phyloP scores from a whole-genome alignment of 768 basidiomycete species.

The Lyophyllum decastes region DNA sequence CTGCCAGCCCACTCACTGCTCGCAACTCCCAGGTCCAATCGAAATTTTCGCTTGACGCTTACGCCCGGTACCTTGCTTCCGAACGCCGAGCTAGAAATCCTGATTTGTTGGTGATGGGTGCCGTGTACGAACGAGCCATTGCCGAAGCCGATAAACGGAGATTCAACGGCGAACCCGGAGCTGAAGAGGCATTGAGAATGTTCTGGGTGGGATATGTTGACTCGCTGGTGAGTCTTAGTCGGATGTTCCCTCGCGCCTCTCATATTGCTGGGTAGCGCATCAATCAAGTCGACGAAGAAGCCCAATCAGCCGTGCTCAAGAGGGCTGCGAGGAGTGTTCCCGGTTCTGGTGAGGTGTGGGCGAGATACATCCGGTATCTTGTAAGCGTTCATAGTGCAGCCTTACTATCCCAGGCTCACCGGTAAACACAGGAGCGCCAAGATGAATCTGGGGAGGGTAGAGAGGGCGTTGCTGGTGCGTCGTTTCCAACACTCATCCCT shows the following conservation, averaged over 20 bases:
- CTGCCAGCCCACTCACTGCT: neutral
- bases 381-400: slow-evolving; percentile 37
- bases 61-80: slow-evolving; percentile 59
- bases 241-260: neutral
- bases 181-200: slow-evolving; percentile 56
- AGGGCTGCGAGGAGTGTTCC: slow-evolving; percentile 76
- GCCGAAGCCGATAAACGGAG: slow-evolving; percentile 65
- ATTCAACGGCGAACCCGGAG: slow-evolving; percentile 52
- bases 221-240: slow-evolving; percentile 51
- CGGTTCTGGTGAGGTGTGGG: slow-evolving; percentile 76
- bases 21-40: slow-evolving; percentile 31
- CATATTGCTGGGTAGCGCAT: slow-evolving; percentile 39
- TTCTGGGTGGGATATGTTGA: slow-evolving; percentile 82
- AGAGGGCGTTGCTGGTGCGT: slow-evolving; percentile 31
- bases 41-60: slow-evolving; percentile 55
- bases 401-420: neutral
- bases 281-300: slow-evolving; percentile 41
- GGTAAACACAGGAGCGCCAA: slow-evolving; percentile 41
- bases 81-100: slow-evolving; percentile 65
- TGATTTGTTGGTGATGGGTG: slow-evolving; percentile 54
- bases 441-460: slow-evolving; percentile 31
- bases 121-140: slow-evolving; percentile 75
- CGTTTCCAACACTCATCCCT: neutral
- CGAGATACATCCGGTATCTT: slow-evolving; percentile 71
- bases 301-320: slow-evolving; percentile 42